Evolutionary conservation across 148 eudicot species (phyloP).

Genomic region (Rhododendron molle): DNA sequence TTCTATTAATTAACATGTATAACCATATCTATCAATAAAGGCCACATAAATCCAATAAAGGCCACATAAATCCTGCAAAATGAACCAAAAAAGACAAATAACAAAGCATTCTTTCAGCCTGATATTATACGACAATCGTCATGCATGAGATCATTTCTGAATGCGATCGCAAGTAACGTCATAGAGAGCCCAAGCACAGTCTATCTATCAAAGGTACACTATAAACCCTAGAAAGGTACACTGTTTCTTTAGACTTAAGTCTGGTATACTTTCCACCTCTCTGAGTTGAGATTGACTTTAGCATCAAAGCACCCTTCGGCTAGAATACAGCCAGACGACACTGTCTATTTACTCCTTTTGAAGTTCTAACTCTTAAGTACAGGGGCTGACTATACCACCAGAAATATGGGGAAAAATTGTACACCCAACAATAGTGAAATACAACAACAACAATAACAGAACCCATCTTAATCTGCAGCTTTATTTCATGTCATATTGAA

Average conservation of each 20-base stretch:
- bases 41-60: neutral
- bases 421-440: neutral
- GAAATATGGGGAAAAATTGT: neutral
- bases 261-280: neutral
- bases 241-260: neutral
- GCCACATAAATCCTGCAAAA: neutral
- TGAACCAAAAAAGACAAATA: neutral
- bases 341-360: neutral
- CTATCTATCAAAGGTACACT: neutral
- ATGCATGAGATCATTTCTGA: neutral
- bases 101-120: neutral
- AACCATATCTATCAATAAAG: neutral
- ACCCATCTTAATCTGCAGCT: neutral
- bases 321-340: neutral
- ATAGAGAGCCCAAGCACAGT: neutral
- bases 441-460: neutral
- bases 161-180: neutral
- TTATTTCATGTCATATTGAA: neutral
- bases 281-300: neutral
- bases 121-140: neutral
- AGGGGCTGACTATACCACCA: neutral
- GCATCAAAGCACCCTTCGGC: neutral
- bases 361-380: neutral
- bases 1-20: neutral
- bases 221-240: too few relatives aligned